Evolutionary conservation across 2,329 filamentous ascomycete genomes (phyloP).

Genomic region (Apiospora marii): DNA sequence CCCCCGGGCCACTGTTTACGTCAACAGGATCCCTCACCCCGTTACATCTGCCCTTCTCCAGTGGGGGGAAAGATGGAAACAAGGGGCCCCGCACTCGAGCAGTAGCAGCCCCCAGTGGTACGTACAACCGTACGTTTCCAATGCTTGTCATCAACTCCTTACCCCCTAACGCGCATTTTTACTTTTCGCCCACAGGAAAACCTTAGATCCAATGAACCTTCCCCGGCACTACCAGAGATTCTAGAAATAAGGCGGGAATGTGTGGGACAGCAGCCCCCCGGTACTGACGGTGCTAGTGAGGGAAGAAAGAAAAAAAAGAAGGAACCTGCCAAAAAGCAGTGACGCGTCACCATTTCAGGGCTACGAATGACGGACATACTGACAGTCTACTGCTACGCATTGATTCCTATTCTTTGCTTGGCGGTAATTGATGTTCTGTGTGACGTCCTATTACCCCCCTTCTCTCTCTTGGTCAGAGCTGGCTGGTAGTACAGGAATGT

Average conservation of each 20-base stretch:
- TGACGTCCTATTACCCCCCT: background rate
- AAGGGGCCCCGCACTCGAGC: constrained; percentile 8
- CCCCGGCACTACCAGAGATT: constrained; percentile 14
- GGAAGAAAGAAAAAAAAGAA: constrained; percentile 15
- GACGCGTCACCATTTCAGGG: constrained; percentile 15
- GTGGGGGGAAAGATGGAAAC: constrained; percentile 3
- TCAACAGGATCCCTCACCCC: background rate
- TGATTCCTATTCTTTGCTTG: background rate
- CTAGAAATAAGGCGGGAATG: constrained; percentile 17
- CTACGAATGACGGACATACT: constrained; percentile 10
- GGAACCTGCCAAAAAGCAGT: constrained; percentile 18
- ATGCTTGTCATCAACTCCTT: background rate
- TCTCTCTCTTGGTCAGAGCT: background rate
- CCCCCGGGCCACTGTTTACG: constrained; percentile 5
- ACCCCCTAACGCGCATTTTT: background rate
- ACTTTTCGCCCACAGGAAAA: background rate
- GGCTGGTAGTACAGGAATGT: constrained; percentile 4
- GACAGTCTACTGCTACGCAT: background rate
- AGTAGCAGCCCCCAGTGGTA: background rate
- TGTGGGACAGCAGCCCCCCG: constrained; percentile 1
- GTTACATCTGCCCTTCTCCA: constrained; percentile 18
- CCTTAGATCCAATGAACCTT: constrained; percentile 11
- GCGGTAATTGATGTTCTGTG: background rate
- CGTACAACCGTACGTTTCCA: constrained; percentile 13
- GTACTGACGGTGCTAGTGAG: too few relatives aligned